Conservation (phyloP, 352 stramenopile genomes). For the Phytopythium oedochilum region DNA sequence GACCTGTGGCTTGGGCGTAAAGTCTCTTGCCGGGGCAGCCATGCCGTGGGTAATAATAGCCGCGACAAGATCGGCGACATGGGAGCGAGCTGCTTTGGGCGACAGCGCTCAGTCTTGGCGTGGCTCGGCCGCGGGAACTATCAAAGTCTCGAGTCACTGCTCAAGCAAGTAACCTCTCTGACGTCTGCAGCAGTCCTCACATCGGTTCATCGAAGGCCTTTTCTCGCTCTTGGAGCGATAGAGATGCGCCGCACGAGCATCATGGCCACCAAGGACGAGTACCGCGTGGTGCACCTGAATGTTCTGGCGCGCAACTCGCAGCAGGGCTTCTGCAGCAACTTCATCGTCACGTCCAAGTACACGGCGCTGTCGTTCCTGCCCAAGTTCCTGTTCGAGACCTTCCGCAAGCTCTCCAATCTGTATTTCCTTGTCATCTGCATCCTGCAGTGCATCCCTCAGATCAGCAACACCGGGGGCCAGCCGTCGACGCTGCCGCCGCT, state of each 20-base stretch:
- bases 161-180: not conserved
- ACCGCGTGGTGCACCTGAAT: constrained; percentile 63
- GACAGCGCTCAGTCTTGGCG: not conserved
- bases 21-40: too few species aligned
- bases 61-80: not conserved
- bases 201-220: not conserved
- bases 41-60: not conserved
- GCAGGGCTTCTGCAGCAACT: constrained; percentile 79
- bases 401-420: constrained; percentile 89
- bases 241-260: not conserved
- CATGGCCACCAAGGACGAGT: constrained; percentile 22
- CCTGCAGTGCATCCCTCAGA: constrained; percentile 81
- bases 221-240: not conserved
- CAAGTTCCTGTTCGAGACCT: constrained; percentile 90
- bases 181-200: not conserved
- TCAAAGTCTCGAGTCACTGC: not conserved
- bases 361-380: constrained; percentile 83
- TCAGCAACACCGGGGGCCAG: constrained; percentile 88
- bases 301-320: constrained; percentile 44
- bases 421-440: constrained; percentile 92
- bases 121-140: not conserved
- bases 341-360: constrained; percentile 92
- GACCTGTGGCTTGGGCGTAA: too few species aligned
- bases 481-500: constrained; percentile 87
- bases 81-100: not conserved